Evolutionary conservation across 257 asterid species (phyloP).

Genomic region (Ballota nigra): DNA sequence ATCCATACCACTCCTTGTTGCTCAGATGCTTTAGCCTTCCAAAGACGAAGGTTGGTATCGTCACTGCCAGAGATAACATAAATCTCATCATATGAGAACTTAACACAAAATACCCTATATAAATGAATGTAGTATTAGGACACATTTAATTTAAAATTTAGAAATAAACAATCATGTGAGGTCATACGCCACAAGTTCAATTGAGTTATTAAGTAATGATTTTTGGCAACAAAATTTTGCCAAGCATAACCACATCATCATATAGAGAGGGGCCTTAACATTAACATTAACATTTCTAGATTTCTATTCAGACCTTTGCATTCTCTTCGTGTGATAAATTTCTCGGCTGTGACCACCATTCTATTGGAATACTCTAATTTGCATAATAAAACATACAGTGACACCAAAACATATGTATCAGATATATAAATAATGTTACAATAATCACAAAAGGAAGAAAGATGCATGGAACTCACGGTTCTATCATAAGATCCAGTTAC

Average conservation of each 20-base stretch:
- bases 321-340: slow-evolving; percentile 91
- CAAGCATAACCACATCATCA: background rate
- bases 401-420: background rate
- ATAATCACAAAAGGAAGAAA: background rate
- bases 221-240: background rate
- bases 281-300: background rate
- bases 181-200: background rate
- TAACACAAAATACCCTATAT: slow-evolving; percentile 89
- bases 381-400: slow-evolving; percentile 28
- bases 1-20: slow-evolving; percentile 89
- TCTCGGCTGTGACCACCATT: slow-evolving; percentile 98
- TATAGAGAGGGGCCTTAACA: background rate
- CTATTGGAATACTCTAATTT: slow-evolving; percentile 86
- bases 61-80: slow-evolving; percentile 93
- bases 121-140: slow-evolving; percentile 22
- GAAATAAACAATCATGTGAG: background rate
- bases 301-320: slow-evolving; percentile 73
- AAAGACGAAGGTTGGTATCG: slow-evolving; percentile 89
- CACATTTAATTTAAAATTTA: background rate
- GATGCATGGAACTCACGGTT: slow-evolving; percentile 56
- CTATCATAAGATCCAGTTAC: slow-evolving; percentile 98
- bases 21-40: slow-evolving; percentile 99
- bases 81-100: slow-evolving; percentile 83
- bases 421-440: background rate
- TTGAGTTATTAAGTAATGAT: background rate